Conservation (phyloP, 2,329 filamentous ascomycete genomes). For the Penicillium hesseltinei region DNA sequence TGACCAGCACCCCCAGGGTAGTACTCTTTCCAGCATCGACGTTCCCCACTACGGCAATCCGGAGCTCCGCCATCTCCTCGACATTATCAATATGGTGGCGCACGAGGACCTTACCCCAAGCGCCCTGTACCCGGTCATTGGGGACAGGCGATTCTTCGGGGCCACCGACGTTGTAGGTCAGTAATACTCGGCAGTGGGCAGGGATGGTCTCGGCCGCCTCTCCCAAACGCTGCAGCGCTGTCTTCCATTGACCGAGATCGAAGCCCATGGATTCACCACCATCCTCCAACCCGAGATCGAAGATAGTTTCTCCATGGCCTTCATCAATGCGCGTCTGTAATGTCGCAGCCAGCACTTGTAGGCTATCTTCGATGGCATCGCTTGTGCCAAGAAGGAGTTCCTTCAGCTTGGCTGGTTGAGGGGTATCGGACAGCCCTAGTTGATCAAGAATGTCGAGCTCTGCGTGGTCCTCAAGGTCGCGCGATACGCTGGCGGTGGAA, state of each 20-base stretch:
- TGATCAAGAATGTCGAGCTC: slow-evolving; percentile 88
- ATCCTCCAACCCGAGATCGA: slow-evolving; percentile 89
- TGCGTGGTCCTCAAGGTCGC: slow-evolving; percentile 66
- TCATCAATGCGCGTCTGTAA: slow-evolving; percentile 71
- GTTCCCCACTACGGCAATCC: slow-evolving; percentile 96
- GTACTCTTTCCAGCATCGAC: slow-evolving; percentile 97
- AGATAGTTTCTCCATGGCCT: slow-evolving; percentile 83
- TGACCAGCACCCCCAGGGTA: slow-evolving; percentile 90
- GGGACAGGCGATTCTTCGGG: slow-evolving; percentile 66
- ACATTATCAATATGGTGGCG: slow-evolving; percentile 69
- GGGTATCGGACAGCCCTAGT: slow-evolving; percentile 68
- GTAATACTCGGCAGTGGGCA: slow-evolving; percentile 75
- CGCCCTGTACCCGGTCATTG: slow-evolving; percentile 67
- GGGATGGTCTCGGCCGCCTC: slow-evolving; percentile 62
- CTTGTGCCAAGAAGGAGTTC: slow-evolving; percentile 65
- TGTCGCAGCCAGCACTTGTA: slow-evolving; percentile 63
- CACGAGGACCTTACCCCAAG: slow-evolving; percentile 82
- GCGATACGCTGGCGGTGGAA: slow-evolving; percentile 36
- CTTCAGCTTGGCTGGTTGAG: slow-evolving; percentile 65
- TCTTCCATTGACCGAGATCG: slow-evolving; percentile 70
- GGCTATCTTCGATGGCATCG: slow-evolving; percentile 56
- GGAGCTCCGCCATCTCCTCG: slow-evolving; percentile 89
- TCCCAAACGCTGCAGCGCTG: slow-evolving; percentile 64
- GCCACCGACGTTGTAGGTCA: slow-evolving; percentile 88
- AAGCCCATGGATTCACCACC: slow-evolving; percentile 82